phyloP scores from a whole-genome alignment of 2,329 filamentous ascomycete species.

The Raffaelea deltoideospora region DNA sequence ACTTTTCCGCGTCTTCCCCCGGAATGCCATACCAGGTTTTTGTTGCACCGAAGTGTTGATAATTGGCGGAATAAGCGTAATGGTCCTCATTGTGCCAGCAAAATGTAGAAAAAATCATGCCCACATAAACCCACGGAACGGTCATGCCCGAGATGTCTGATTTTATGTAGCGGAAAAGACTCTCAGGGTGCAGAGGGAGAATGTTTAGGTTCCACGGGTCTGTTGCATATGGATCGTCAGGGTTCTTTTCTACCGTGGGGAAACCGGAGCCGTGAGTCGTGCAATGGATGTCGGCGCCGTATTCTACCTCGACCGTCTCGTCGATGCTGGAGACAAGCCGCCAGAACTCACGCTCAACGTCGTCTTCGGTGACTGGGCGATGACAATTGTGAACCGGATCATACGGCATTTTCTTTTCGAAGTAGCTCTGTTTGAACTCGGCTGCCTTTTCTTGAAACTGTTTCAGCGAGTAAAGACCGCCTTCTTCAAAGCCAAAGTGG shows the following conservation, averaged over 20 bases:
- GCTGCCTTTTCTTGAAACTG: slow-evolving; percentile 94
- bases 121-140: slow-evolving; percentile 96
- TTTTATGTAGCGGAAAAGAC: slow-evolving; percentile 92
- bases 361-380: slow-evolving; percentile 76
- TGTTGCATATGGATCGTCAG: slow-evolving; percentile 69
- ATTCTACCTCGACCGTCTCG: slow-evolving; percentile 94
- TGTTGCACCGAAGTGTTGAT: slow-evolving; percentile 93
- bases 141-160: slow-evolving; percentile 99
- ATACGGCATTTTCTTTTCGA: slow-evolving; percentile 76
- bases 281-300: slow-evolving; percentile 94
- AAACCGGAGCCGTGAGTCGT: slow-evolving; percentile 97
- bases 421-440: slow-evolving; percentile 89
- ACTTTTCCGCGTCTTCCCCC: slow-evolving; percentile 82
- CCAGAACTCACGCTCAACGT: slow-evolving; percentile 96
- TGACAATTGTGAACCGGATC: slow-evolving; percentile 72
- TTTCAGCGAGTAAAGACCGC: slow-evolving; percentile 83
- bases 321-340: slow-evolving; percentile 83
- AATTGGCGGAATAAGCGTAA: slow-evolving; percentile 94
- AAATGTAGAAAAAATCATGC: slow-evolving; percentile 99
- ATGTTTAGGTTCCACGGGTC: slow-evolving; percentile 96
- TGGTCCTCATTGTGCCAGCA: slow-evolving; percentile 99
- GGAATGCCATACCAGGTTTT: slow-evolving; percentile 99
- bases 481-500: slow-evolving; percentile 95
- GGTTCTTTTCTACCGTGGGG: slow-evolving; percentile 83
- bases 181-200: slow-evolving; percentile 78